phyloP scores from a whole-genome alignment of 2,329 filamentous ascomycete species.

The Aspergillus glaucus region DNA sequence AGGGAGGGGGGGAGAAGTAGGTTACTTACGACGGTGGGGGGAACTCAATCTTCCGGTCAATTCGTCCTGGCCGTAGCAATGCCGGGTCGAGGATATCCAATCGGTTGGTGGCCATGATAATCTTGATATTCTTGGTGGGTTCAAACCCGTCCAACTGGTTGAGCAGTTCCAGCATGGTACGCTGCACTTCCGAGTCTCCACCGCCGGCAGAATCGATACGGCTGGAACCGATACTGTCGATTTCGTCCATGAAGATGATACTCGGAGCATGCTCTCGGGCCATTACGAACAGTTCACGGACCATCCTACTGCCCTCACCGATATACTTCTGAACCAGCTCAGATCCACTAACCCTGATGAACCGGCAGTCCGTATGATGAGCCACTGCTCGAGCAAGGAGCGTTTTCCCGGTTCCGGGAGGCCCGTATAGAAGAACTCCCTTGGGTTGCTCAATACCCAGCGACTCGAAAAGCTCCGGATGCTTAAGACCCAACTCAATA shows the following conservation, averaged over 20 bases:
- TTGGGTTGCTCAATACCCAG: conserved; percentile 97
- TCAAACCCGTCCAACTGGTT: conserved; percentile 99
- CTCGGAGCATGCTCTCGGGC: conserved; percentile 94
- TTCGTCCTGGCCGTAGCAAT: conserved; percentile 87
- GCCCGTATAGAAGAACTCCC: conserved; percentile 92
- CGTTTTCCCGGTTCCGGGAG: conserved; percentile 95
- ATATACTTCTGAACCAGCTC: conserved; percentile 99
- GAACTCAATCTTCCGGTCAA: conserved; percentile 98
- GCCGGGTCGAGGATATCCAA: conserved; percentile 96
- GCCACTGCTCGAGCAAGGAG: conserved; percentile 90
- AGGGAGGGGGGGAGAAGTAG: conserved; percentile 1
- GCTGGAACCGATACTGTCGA: conserved; percentile 96
- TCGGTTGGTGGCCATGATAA: conserved; percentile 99
- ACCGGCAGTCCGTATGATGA: conserved; percentile 98
- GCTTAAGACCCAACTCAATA: conserved; percentile 95
- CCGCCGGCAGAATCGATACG: conserved; percentile 93
- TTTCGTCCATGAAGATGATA: conserved; percentile 99
- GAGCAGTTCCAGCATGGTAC: conserved; percentile 95
- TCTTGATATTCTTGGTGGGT: conserved; percentile 99
- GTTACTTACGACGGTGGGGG: conserved; percentile 69
- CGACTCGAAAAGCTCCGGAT: conserved; percentile 98
- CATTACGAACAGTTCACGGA: conserved; percentile 98
- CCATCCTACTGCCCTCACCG: conserved; percentile 95
- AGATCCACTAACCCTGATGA: conserved; percentile 92
- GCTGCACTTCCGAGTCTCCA: conserved; percentile 95